phyloP scores from a whole-genome alignment of 371 early-diverging fungal species.

The Mortierella sp. region DNA sequence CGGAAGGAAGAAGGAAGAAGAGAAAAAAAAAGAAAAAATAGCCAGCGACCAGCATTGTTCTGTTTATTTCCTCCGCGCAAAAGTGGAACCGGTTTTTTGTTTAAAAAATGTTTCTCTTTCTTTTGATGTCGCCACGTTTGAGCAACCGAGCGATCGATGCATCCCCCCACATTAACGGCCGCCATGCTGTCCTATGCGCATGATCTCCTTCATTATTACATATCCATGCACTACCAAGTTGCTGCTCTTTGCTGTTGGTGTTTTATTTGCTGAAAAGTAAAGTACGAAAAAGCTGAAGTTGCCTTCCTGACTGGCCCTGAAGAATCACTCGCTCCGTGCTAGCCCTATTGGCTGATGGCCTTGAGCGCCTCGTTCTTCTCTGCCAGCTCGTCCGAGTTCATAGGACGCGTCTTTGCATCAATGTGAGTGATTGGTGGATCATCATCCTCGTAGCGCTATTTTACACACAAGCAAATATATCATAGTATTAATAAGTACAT shows the following conservation, averaged over 20 bases:
- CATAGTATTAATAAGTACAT: neutral
- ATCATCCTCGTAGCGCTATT: conserved; percentile 42
- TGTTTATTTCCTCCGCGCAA: conserved; percentile 2
- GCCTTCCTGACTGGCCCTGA: too few species aligned
- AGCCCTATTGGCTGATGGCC: conserved; percentile 30
- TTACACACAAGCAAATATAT: neutral
- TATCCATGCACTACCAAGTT: neutral
- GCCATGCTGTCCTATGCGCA: too few species aligned
- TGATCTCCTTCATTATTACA: too few species aligned
- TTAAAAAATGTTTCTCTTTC: too few species aligned
- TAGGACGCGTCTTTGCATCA: conserved; percentile 41
- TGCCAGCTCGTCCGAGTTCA: conserved; percentile 51
- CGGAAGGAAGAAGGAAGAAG: neutral
- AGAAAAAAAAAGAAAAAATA: neutral
- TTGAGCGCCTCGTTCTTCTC: conserved; percentile 44
- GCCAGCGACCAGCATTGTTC: neutral
- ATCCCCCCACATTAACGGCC: too few species aligned
- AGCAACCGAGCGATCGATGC: too few species aligned
- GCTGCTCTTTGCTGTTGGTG: neutral
- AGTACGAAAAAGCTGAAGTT: too few species aligned
- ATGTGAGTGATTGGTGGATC: conserved; percentile 46
- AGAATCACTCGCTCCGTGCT: too few species aligned
- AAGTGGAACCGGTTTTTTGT: conserved; percentile 2
- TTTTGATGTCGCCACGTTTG: neutral
- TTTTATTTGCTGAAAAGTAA: too few species aligned